Evolutionary conservation across 2,329 filamentous ascomycete species (phyloP), one percentile per base, ranked within the genome.

Genomic region (Exophiala sideris): DNA sequence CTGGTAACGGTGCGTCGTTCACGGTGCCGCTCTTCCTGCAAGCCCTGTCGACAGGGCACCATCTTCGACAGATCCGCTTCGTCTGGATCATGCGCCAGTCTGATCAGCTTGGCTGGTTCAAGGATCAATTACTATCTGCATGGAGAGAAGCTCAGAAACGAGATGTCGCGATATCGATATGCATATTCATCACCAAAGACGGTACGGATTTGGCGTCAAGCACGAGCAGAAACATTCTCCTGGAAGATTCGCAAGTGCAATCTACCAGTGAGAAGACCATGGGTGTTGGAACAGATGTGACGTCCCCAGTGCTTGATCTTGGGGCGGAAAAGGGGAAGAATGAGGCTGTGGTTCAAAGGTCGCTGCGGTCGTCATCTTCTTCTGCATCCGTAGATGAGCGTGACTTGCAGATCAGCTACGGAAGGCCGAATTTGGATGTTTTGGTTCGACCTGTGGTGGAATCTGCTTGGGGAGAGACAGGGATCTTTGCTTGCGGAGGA

Each of bases 401-500:
- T 42, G 10, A 20, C 10, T 39, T 56, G 4, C 21, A 32, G 11
- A n/a, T 56, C 12, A 24, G 24, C 16, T 48, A 48, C 24, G 49
- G 49, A 5, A 75, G 83, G 3, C 83, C 83, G 0, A 68, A 75
- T n/a, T 68, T 78, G 2, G 70, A 70, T 20, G 71, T 70, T 12
- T 73, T 85, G 50, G 79, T 86, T 14, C 72, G 77, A 29, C 75
- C 75, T 39, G 71, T 76, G 1, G 71, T 86, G 0, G 82, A 86
- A 66, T 71, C 76, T 42, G 83, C 83, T 0, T 66, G 75, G 12
- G 84, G 84, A 2, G 84, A 87, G 68, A 83, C 77, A 16, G 82
- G 79, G 0, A 79, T 87, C 0, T 77, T 85, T 2, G 82, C 82
- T 0, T 87, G 84, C 62, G 84, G 84, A 11, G 81, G 81, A 0